Percentiles rank a stretch among this genome's conserved stretches.
Conservation (phyloP, 805 yeast species). For the Pichia californica region DNA sequence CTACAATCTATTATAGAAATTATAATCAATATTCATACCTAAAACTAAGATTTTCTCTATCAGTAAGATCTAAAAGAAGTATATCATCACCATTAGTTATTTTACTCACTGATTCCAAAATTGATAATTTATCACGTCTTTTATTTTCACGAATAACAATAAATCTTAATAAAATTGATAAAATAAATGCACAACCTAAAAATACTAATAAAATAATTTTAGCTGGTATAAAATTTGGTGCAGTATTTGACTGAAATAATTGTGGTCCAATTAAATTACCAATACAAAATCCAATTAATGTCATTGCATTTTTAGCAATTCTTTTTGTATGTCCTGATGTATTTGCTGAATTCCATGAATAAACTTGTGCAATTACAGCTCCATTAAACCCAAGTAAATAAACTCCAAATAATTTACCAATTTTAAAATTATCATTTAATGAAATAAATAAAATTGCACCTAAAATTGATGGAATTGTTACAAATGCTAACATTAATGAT, state of each 20-base stretch:
- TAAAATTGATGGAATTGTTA: slow-evolving; percentile 13
- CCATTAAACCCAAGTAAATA: slow-evolving; percentile 25
- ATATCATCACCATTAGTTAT: background rate
- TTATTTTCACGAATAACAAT: slow-evolving; percentile 3
- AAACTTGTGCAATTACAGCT: slow-evolving; percentile 16
- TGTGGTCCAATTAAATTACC: slow-evolving; percentile 49
- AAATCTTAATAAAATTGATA: slow-evolving; percentile 2
- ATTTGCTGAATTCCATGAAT: slow-evolving; percentile 28
- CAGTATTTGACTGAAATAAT: slow-evolving; percentile 40
- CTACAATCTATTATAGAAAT: too few relatives aligned
- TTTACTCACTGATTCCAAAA: background rate
- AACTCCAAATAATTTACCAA: slow-evolving; percentile 26
- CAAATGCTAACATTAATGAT: slow-evolving; percentile 12
- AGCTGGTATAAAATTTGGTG: slow-evolving; percentile 40
- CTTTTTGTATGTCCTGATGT: slow-evolving; percentile 48
- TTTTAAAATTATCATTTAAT: slow-evolving; percentile 20
- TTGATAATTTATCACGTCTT: slow-evolving; percentile 2
- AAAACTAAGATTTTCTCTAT: background rate
- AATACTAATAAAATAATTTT: slow-evolving; percentile 31
- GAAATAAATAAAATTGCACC: slow-evolving; percentile 23
- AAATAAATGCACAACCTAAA: slow-evolving; percentile 1
- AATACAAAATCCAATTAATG: slow-evolving; percentile 39
- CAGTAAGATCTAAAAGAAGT: background rate
- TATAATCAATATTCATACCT: background rate
- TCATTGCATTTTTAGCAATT: slow-evolving; percentile 38